Conservation (phyloP, 106 monocot genomes). For the Agapanthus africanus region DNA sequence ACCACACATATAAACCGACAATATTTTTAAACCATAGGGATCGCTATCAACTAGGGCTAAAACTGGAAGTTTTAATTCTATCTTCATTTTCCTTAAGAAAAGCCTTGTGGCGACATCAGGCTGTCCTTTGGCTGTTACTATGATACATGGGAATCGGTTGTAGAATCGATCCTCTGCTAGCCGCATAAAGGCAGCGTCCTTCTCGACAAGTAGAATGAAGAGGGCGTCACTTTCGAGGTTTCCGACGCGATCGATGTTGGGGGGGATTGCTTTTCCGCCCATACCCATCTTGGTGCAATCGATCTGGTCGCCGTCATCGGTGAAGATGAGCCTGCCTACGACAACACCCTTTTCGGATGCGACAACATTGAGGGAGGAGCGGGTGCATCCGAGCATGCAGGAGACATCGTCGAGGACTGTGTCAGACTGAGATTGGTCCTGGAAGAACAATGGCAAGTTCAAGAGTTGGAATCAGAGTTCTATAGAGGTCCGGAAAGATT, state of each 20-base stretch:
- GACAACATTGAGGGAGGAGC: slow-evolving; percentile 88
- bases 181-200: slow-evolving; percentile 97
- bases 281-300: slow-evolving; percentile 97
- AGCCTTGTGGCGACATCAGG: slow-evolving; percentile 93
- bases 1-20: slow-evolving; percentile 98
- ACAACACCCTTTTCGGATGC: slow-evolving; percentile 99
- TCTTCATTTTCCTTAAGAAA: slow-evolving; percentile 75
- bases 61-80: slow-evolving; percentile 77
- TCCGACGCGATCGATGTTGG: slow-evolving; percentile 84
- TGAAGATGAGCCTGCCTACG: slow-evolving; percentile 75
- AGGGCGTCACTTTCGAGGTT: slow-evolving; percentile 83
- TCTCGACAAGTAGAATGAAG: slow-evolving; percentile 94
- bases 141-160: slow-evolving; percentile 94
- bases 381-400: slow-evolving; percentile 93
- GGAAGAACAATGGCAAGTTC: background rate
- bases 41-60: slow-evolving; percentile 92
- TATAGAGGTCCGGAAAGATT: too few relatives aligned
- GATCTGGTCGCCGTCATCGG: slow-evolving; percentile 87
- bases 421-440: slow-evolving; percentile 90
- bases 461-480: background rate
- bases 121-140: slow-evolving; percentile 95
- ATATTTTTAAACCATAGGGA: slow-evolving; percentile 91
- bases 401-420: slow-evolving; percentile 94
- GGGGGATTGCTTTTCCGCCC: slow-evolving; percentile 96
- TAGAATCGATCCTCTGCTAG: slow-evolving; percentile 97